Evolutionary conservation across 2,329 filamentous ascomycete genomes (phyloP).

Genomic region (Calonectria pteridis): DNA sequence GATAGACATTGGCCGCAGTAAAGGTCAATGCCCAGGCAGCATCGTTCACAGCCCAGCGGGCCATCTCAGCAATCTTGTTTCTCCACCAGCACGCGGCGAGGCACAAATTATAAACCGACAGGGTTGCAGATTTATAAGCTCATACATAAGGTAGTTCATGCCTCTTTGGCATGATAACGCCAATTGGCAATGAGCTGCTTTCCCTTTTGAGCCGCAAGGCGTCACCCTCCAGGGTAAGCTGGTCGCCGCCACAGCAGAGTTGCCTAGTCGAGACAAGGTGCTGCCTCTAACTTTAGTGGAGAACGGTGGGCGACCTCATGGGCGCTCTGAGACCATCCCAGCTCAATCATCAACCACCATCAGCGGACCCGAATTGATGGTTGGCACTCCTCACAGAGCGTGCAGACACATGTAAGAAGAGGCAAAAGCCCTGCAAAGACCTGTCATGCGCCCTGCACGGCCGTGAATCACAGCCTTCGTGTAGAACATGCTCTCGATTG

Average conservation of each 20-base stretch:
- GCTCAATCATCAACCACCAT: constrained; percentile 3
- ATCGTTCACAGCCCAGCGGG: not conserved
- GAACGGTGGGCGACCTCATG: not conserved
- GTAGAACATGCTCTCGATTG: not conserved
- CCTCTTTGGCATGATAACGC: not conserved
- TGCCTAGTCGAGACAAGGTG: constrained; percentile 7
- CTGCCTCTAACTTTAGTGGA: not conserved
- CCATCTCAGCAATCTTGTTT: not conserved
- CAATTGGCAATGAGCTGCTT: constrained; percentile 13
- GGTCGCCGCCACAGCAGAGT: not conserved
- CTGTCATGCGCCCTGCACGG: not conserved
- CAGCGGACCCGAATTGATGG: not conserved
- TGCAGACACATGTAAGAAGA: not conserved
- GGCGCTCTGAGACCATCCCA: not conserved
- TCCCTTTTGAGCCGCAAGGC: constrained; percentile 1
- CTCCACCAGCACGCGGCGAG: not conserved
- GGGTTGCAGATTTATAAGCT: not conserved
- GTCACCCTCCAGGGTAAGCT: constrained; percentile 2
- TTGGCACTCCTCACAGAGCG: not conserved
- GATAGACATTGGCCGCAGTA: not conserved
- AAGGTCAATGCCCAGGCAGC: not conserved
- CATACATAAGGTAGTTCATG: not conserved
- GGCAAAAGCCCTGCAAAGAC: not conserved
- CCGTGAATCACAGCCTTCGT: not conserved
- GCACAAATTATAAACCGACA: not conserved